Evolutionary conservation across 495 filamentous ascomycete genomes (phyloP), one percentile per base, ranked within the genome.

Genomic region (Neurospora sp.): DNA sequence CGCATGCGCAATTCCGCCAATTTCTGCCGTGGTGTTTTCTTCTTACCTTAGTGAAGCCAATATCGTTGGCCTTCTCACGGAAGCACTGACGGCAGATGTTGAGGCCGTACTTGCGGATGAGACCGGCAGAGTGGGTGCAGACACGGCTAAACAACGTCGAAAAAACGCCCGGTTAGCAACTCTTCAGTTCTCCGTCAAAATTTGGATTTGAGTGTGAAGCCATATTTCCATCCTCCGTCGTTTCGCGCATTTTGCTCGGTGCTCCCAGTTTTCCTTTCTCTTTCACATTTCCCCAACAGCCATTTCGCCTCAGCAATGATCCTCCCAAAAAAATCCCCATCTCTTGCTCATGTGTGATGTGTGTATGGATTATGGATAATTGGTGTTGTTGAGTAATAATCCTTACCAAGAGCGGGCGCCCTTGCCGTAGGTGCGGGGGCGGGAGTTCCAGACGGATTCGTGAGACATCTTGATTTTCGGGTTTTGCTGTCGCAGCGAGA

Each of bases 1-100:
- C 53, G 53, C 53, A 14, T 35, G 53, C 27, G 27, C 27, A 65
- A 17, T 35, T 69, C 8, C 27, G 53, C n/a, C 17, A 20, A 1
- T 40, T 10, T 31, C 22, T 8, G 17, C 31, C 17, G 20, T 10
- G 12, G 22, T 35, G 27, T 31, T 31, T 65, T 27, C 14, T 35
- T 59, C 88, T 83, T 87, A 95, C 95, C 94, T 99, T 98, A 86
- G 90, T 86, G 89, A 99, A 99, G 79, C 96, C 96, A 85, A 99
- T 97, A 84, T 98, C 95, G 82, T 87, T 79, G 76, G 90, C 87
- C 90, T 98, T 98, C 90, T 99, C 96, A 81, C 96, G 87, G 90
- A 99, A 99, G 91, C 96, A 98, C 87, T 99, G 94, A 89, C 94
- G 92, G 92, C 95, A 98, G 89, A 98, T 95, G 87, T 98, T 94